Evolutionary conservation across 1,284 basidiomycete species (phyloP), one percentile per base, ranked within the genome.

Genomic region (Tilletiopsis washingtonensis): DNA sequence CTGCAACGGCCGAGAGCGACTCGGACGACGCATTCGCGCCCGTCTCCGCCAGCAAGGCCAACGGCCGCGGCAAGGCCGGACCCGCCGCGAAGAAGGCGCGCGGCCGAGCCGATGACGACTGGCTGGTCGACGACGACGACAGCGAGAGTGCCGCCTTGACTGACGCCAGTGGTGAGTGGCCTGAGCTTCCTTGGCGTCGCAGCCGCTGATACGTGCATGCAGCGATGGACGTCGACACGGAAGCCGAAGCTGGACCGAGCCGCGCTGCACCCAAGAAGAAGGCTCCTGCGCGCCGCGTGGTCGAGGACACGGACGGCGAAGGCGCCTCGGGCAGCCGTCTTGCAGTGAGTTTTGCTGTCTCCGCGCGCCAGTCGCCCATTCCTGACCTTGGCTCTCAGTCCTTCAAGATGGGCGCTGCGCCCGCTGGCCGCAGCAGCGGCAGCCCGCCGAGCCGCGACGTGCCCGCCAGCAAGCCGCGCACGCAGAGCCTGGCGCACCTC

Each of bases 401-500:
- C 29, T 34, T 34, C n/a, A 9, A 34, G 29, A 34, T 34, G 29
- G 29, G 29, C n/a, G 9, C 29, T 17, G 5, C 37, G 37, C 6
- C n/a, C 19, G 5, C 37, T 39, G 37, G 6, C 9, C 15, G 9
- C 19, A 5, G n/a, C 37, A 21, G 9, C 7, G 20, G 20, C 6
- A 21, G 19, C n/a, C 37, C n/a, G 15, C 37, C 7, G 19, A 6
- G 19, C 7, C n/a, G 37, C 20, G n/a, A n/a, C n/a, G n/a, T n/a
- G n/a, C n/a, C n/a, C n/a, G n/a, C n/a, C n/a, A n/a, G n/a, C n/a
- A 39, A 17, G 37, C 37, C 15, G 6, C 14, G 9, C 7, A 24
- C 7, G 15, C 20, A n/a, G 37, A 47, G 37, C 43, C 68, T 74
- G 45, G 74, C 78, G 6, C 86, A 93, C 73, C 78, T 91, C 57